These are phyloP conservation scores for Talaromyces liani DNA, from an alignment of 495 filamentous ascomycete genomes.

Conservation along the genomic window DNA sequence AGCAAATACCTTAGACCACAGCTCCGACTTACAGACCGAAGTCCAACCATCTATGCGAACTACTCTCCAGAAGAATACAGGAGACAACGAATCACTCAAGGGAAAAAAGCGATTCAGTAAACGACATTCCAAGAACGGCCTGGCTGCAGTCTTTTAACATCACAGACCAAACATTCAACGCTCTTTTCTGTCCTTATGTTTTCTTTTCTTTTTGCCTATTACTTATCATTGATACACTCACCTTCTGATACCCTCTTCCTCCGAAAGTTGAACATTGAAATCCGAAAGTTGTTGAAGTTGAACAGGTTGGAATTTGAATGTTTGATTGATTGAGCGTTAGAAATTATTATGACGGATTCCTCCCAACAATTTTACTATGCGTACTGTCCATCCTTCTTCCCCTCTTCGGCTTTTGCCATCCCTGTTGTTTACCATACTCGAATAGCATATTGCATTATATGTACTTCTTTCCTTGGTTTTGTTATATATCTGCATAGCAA, in stretches of 20 bases:
- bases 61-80: slow-evolving; percentile 41
- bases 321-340: slow-evolving; percentile 2
- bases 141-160: slow-evolving; percentile 69
- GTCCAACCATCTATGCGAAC: slow-evolving; percentile 30
- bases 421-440: background rate
- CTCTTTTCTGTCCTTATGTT: background rate
- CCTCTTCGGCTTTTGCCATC: background rate
- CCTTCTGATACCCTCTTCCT: slow-evolving; percentile 6
- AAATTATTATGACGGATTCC: background rate
- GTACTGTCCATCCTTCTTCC: background rate
- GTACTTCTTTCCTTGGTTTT: background rate
- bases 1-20: slow-evolving; percentile 63
- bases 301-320: background rate
- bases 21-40: slow-evolving; percentile 32
- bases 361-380: background rate
- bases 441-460: slow-evolving; percentile 5
- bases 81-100: slow-evolving; percentile 48
- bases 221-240: background rate
- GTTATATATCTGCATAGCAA: slow-evolving; percentile 1
- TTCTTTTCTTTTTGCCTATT: slow-evolving; percentile 9
- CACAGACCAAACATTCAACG: background rate
- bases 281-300: background rate
- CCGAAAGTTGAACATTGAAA: background rate
- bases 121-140: slow-evolving; percentile 80
- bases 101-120: slow-evolving; percentile 80